Percentiles rank a stretch among this genome's conserved stretches.
phyloP scores from a whole-genome alignment of 2,329 filamentous ascomycete genomes.

The Monascus ruber region DNA sequence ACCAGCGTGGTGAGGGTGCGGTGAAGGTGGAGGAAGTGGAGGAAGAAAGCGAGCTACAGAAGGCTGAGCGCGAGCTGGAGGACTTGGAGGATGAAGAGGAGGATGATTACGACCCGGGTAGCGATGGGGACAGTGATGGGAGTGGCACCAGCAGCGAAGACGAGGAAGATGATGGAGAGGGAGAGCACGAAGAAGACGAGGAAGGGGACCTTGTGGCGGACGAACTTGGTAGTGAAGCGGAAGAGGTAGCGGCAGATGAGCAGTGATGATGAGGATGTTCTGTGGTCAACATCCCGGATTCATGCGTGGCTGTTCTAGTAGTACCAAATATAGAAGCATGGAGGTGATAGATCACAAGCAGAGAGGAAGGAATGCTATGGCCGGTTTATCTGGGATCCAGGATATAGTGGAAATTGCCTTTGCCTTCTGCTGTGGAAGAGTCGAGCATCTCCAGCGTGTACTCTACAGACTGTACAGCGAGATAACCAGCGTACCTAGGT shows the following conservation, averaged over 20 bases:
- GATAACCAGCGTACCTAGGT: no score
- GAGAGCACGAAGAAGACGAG: conserved; percentile 16
- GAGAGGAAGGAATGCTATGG: no score
- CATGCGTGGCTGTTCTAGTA: no score
- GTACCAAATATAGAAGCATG: no score
- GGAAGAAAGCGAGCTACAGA: conserved; percentile 47
- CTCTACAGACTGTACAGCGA: no score
- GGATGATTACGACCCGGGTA: conserved; percentile 42
- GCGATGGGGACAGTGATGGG: conserved; percentile 36
- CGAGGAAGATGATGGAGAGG: conserved; percentile 23
- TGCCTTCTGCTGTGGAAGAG: no score
- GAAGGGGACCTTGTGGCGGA: conserved; percentile 27
- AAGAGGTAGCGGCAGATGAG: conserved; percentile 12
- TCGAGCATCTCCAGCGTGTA: no score
- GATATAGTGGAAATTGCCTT: no score
- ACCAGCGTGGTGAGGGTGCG: conserved; percentile 10
- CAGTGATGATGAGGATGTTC: no score
- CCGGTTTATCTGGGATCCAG: no score
- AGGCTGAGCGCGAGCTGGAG: conserved; percentile 45
- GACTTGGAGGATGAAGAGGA: conserved; percentile 38
- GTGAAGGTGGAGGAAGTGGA: conserved; percentile 30
- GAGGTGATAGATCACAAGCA: no score
- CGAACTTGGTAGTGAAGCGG: conserved; percentile 35
- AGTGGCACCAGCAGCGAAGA: conserved; percentile 35
- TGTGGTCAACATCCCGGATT: no score